phyloP scores from a whole-genome alignment of 495 filamentous ascomycete genomes.

The Darksidea phi region DNA sequence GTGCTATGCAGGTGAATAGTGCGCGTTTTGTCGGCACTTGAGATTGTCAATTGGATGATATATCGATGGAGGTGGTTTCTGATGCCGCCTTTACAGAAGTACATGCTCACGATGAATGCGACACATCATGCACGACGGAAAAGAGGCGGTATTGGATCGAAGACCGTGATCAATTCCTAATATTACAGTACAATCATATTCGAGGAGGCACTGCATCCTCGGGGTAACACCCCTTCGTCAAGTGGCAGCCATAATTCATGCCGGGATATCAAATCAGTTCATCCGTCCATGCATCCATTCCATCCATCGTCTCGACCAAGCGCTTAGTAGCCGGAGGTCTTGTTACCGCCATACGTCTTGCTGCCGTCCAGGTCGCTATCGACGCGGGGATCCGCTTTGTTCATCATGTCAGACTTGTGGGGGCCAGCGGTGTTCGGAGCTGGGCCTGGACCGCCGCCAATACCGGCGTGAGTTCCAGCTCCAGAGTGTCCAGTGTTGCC shows the following conservation, averaged over 20 bases:
- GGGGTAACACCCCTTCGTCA: no score
- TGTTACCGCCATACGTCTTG: constrained; percentile 35
- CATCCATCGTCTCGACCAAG: neutral
- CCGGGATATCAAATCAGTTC: constrained; percentile 6
- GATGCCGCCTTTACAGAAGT: no score
- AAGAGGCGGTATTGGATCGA: no score
- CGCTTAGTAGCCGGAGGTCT: constrained; percentile 23
- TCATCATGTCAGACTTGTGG: constrained; percentile 52
- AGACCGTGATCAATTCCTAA: no score
- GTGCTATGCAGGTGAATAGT: no score
- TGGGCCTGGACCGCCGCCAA: constrained; percentile 34
- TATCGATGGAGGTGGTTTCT: no score
- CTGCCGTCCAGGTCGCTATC: constrained; percentile 47
- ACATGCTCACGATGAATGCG: no score
- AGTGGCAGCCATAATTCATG: neutral
- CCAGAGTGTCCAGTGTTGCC: constrained; percentile 33
- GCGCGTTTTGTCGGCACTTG: no score
- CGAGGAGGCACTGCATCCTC: neutral
- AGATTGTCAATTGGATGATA: no score
- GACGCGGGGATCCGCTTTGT: constrained; percentile 49
- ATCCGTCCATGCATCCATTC: neutral
- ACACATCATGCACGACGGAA: no score
- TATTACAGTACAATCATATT: neutral
- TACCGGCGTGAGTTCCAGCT: constrained; percentile 16
- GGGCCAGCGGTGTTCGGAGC: constrained; percentile 48